A percentile compares a stretch with the other conserved stretches of the same genome.
phyloP scores from a whole-genome alignment of 257 asterid genomes.

The Capsicum pubescens region DNA sequence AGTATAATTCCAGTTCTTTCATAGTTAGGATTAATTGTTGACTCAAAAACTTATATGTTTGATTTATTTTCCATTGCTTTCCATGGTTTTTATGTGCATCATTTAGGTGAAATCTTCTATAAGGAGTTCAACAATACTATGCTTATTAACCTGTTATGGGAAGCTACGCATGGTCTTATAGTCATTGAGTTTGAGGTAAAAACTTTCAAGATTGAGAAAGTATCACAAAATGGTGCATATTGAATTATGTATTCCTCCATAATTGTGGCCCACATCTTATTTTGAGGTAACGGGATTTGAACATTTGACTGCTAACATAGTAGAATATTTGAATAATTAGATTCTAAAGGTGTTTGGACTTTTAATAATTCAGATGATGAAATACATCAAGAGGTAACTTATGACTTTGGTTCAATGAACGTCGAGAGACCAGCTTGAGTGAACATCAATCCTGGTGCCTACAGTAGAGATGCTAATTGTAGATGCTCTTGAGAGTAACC shows the following conservation, averaged over 20 bases:
- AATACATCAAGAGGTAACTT: conserved; percentile 86
- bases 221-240: conserved; percentile 87
- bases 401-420: conserved; percentile 95
- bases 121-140: conserved; percentile 84
- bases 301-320: conserved; percentile 77
- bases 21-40: too few species aligned
- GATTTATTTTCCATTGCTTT: conserved; percentile 76
- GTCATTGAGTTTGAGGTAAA: conserved; percentile 76
- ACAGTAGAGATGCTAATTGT: conserved; percentile 84
- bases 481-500: conserved; percentile 90
- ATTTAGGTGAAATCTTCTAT: conserved; percentile 83
- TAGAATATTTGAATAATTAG: conserved; percentile 77
- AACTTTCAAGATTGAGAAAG: conserved; percentile 74
- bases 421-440: conserved; percentile 88
- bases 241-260: conserved; percentile 80
- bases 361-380: conserved; percentile 91
- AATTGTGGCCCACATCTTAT: conserved; percentile 87
- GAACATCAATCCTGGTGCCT: conserved; percentile 93
- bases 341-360: conserved; percentile 85
- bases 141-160: conserved; percentile 88
- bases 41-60: too few species aligned
- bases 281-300: conserved; percentile 91
- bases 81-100: conserved; percentile 94
- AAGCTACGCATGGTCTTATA: conserved; percentile 85
- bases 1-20: too few species aligned